Conservation (phyloP, 345 rosid genomes). For the Brassica cretica region DNA sequence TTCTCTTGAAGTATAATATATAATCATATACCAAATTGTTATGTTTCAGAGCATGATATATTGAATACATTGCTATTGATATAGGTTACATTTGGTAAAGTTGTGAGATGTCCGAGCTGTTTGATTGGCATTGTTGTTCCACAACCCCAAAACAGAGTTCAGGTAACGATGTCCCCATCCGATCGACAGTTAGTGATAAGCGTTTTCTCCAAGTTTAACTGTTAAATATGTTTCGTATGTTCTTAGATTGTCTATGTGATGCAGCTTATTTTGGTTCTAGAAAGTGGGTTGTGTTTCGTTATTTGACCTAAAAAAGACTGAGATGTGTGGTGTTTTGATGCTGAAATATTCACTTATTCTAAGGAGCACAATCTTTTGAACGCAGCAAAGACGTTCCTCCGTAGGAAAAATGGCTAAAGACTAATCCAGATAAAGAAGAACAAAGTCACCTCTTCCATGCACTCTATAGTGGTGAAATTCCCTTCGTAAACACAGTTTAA, state of each 20-base stretch:
- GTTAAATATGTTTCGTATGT: not conserved
- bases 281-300: not conserved
- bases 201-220: too few relatives aligned
- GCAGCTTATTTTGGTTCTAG: not conserved
- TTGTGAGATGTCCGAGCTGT: conserved; percentile 87
- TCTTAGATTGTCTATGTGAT: conserved; percentile 58
- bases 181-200: not conserved
- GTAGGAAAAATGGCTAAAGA: conserved; percentile 84
- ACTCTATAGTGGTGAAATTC: conserved; percentile 77
- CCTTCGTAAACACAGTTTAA: not conserved
- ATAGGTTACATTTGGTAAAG: conserved; percentile 92
- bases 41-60: not conserved
- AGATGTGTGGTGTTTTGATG: conserved; percentile 72
- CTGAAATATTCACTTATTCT: conserved; percentile 89
- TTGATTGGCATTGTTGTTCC: conserved; percentile 74
- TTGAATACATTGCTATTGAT: not conserved
- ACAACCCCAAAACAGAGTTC: conserved; percentile 85
- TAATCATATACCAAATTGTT: not conserved
- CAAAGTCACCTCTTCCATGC: conserved; percentile 71
- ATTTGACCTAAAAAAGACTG: conserved; percentile 8
- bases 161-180: conserved; percentile 45
- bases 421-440: conserved; percentile 72
- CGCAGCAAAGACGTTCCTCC: conserved; percentile 97
- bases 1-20: too few relatives aligned
- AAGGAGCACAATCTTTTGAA: conserved; percentile 98